These are phyloP conservation scores for Cladophialophora carrionii DNA, from an alignment of 2,329 filamentous ascomycete genomes.

Conservation along the genomic window DNA sequence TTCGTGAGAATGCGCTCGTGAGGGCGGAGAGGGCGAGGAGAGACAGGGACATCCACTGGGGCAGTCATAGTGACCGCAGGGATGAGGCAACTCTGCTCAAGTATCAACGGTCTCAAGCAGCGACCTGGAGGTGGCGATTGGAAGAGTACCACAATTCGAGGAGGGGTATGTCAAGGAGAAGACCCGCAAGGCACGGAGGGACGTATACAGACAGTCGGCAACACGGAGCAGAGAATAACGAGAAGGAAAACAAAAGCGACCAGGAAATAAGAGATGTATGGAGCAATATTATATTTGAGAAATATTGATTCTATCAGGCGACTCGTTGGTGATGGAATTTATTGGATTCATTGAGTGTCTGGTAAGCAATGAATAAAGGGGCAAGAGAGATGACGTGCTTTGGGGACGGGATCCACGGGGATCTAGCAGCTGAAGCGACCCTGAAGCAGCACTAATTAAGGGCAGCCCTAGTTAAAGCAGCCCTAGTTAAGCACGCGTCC, in stretches of 20 bases:
- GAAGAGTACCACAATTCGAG: background rate
- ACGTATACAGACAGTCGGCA: background rate
- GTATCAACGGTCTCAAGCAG: background rate
- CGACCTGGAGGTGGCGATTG: background rate
- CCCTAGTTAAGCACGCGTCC: background rate
- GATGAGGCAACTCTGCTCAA: background rate
- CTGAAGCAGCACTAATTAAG: background rate
- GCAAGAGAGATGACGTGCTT: slow-evolving; percentile 12
- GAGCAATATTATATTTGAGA: background rate
- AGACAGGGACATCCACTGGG: slow-evolving; percentile 18
- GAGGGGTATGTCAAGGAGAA: background rate
- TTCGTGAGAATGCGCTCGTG: slow-evolving; percentile 40
- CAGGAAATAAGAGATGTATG: background rate
- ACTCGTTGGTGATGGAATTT: background rate
- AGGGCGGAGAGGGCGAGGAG: slow-evolving; percentile 35
- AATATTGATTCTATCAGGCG: slow-evolving; percentile 2
- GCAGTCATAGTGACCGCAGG: slow-evolving; percentile 21
- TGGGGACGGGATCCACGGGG: no score
- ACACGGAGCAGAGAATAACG: background rate
- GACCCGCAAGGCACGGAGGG: background rate
- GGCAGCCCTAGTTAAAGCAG: background rate
- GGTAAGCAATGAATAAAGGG: slow-evolving; percentile 10
- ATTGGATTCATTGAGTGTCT: slow-evolving; percentile 5
- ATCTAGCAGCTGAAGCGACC: background rate
- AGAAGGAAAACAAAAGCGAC: background rate